Evolutionary conservation across 2,329 filamentous ascomycete genomes (phyloP).

Genomic region (Fusarium staphyleae): DNA sequence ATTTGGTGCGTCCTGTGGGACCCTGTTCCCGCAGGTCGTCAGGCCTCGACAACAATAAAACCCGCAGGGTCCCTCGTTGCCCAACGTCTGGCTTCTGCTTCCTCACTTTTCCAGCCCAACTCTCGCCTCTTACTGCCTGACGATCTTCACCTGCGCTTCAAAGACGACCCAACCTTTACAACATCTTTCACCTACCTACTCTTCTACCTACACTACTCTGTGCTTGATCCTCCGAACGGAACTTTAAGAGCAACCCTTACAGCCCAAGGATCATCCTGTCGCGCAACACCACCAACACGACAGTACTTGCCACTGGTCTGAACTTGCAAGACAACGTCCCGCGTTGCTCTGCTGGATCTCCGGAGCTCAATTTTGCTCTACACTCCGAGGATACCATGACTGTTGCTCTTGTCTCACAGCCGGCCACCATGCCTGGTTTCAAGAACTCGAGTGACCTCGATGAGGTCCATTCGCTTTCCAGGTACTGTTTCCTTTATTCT

Average conservation of each 20-base stretch:
- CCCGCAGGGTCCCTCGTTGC: constrained; percentile 56
- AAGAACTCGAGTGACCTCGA: constrained; percentile 61
- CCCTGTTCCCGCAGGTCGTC: constrained; percentile 36
- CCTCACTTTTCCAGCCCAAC: constrained; percentile 46
- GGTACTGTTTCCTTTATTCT: constrained; percentile 63
- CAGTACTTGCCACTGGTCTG: constrained; percentile 40
- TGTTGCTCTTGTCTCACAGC: constrained; percentile 55
- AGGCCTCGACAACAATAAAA: constrained; percentile 55
- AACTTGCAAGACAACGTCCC: constrained; percentile 40
- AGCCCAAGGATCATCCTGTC: constrained; percentile 41
- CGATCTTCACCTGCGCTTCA: constrained; percentile 32
- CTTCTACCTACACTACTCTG: constrained; percentile 15
- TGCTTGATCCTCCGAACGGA: constrained; percentile 35
- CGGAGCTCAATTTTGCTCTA: constrained; percentile 42
- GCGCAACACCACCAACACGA: constrained; percentile 41
- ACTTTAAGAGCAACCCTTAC: constrained; percentile 34
- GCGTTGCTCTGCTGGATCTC: constrained; percentile 42
- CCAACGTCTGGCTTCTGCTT: constrained; percentile 45
- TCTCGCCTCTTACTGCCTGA: constrained; percentile 51
- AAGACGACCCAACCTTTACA: constrained; percentile 37
- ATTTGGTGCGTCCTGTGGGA: constrained; percentile 37
- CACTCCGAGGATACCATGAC: constrained; percentile 56
- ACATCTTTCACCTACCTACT: constrained; percentile 29
- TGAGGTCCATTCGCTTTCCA: constrained; percentile 66
- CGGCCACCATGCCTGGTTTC: constrained; percentile 62